Conservation (phyloP, 2,329 filamentous ascomycete genomes). For the Zarea fungicola region DNA sequence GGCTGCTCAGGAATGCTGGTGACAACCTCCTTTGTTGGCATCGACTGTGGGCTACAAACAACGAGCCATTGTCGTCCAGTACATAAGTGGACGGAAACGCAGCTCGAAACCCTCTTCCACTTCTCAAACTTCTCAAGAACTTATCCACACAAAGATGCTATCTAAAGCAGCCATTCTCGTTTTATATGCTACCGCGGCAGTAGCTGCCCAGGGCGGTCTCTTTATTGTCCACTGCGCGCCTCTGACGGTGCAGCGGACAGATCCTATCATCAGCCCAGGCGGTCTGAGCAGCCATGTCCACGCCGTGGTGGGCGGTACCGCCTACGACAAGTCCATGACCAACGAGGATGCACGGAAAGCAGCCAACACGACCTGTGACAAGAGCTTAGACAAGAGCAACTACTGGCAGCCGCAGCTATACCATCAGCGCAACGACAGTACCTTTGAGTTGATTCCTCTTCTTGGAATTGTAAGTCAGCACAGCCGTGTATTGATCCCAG, state of each 20-base stretch:
- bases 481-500: too few species aligned
- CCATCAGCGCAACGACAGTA: constrained; percentile 49
- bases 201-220: constrained; percentile 11
- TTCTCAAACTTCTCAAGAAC: too few species aligned
- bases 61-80: too few species aligned
- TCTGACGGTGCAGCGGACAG: constrained; percentile 40
- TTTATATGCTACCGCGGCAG: background rate
- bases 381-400: constrained; percentile 56
- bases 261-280: constrained; percentile 56
- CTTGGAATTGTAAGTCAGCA: constrained; percentile 21
- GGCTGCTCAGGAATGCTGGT: too few species aligned
- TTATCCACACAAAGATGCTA: too few species aligned
- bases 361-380: constrained; percentile 60
- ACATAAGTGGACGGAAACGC: too few species aligned
- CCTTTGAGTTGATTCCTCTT: constrained; percentile 38
- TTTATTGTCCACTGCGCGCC: constrained; percentile 24
- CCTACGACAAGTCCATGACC: constrained; percentile 50
- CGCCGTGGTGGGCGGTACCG: constrained; percentile 57
- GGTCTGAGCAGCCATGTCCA: constrained; percentile 51
- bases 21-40: too few species aligned
- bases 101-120: too few species aligned
- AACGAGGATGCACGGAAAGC: constrained; percentile 46
- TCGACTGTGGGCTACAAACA: too few species aligned
- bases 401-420: constrained; percentile 62
- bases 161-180: too few species aligned